These are phyloP conservation scores for Fabrea salina DNA, from an alignment of 169 alveolate species.

Conservation along the genomic window DNA sequence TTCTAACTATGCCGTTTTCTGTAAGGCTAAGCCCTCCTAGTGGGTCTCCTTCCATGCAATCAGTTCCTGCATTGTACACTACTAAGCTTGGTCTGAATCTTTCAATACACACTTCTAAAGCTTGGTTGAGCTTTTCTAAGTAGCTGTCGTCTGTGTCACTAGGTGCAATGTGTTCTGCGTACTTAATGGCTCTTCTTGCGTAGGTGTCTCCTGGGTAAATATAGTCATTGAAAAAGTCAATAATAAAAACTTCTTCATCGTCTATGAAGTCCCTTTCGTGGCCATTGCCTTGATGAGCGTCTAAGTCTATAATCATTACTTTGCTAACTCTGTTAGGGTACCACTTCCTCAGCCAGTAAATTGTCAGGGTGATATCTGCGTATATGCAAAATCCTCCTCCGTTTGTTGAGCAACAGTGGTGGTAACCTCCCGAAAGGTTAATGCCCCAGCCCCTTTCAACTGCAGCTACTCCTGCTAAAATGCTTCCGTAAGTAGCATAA, in stretches of 20 bases:
- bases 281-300: conserved; percentile 84
- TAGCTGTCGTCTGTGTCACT: conserved; percentile 40
- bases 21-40: conserved; percentile 49
- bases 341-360: conserved; percentile 46
- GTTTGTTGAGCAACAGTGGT: conserved; percentile 45
- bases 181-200: conserved; percentile 58
- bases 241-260: conserved; percentile 42
- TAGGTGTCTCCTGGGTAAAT: conserved; percentile 67
- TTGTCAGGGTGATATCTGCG: conserved; percentile 70
- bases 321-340: conserved; percentile 35
- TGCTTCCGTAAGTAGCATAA: conserved; percentile 65
- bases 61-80: conserved; percentile 81
- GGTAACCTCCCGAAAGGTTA: conserved; percentile 76
- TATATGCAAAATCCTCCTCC: conserved; percentile 79
- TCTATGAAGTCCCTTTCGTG: conserved; percentile 66
- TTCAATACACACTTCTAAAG: conserved; percentile 21
- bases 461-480: conserved; percentile 58
- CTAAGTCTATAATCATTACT: conserved; percentile 64
- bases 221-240: conserved; percentile 54
- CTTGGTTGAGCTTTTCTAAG: conserved; percentile 11
- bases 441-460: conserved; percentile 64
- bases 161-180: conserved; percentile 12
- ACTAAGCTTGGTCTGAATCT: conserved; percentile 62
- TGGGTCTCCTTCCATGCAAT: conserved; percentile 70
- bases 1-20: conserved; percentile 47